Conservation (phyloP, 1,284 basidiomycete genomes). For the Tetrapyrgos nigripes region DNA sequence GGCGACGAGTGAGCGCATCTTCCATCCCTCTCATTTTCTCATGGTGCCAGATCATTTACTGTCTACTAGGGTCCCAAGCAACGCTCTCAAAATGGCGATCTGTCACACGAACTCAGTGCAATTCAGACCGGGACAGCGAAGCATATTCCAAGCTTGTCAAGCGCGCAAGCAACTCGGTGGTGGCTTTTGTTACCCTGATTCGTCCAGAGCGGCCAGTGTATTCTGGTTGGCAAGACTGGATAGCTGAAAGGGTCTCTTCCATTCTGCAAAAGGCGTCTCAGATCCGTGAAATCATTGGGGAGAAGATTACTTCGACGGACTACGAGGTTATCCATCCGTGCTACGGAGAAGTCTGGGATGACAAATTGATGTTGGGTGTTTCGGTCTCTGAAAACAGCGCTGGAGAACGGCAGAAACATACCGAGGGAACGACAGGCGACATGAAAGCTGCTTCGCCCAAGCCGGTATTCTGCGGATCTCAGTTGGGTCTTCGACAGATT, state of each 20-base stretch:
- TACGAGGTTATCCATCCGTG: not conserved
- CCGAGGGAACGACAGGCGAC: no score
- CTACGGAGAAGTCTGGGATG: not conserved
- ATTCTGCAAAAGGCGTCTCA: not conserved
- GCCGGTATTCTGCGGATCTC: conserved; percentile 45
- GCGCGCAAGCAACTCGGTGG: not conserved
- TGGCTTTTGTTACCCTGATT: not conserved
- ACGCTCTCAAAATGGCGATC: not conserved
- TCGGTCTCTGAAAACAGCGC: not conserved
- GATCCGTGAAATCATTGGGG: conserved; percentile 3
- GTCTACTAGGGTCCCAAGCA: not conserved
- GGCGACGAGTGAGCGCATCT: conserved; percentile 25
- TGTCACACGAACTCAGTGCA: conserved; percentile 1
- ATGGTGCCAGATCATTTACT: not conserved
- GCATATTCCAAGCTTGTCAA: not conserved
- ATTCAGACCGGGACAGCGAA: not conserved
- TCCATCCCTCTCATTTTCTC: not conserved
- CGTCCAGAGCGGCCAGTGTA: not conserved
- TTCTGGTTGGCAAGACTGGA: not conserved
- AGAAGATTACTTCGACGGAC: conserved; percentile 7
- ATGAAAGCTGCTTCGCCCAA: not conserved
- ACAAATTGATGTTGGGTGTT: conserved; percentile 2
- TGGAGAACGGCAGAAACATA: conserved; percentile 17
- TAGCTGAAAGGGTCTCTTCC: not conserved
- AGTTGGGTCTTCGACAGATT: conserved; percentile 40